phyloP scores from a whole-genome alignment of 75 land plant genomes.

The Selaginella tamariscina region DNA sequence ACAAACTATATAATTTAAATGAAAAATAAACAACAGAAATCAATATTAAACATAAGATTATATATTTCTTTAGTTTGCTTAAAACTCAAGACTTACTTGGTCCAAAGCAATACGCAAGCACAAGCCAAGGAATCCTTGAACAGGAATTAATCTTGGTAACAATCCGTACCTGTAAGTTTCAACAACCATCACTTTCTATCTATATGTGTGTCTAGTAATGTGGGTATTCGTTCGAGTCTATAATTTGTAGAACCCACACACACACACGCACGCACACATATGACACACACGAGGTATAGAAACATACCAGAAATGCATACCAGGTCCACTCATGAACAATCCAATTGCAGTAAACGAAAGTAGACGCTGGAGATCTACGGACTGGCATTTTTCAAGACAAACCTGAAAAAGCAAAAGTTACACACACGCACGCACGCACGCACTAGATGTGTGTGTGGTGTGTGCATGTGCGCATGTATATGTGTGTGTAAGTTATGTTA shows the following conservation, averaged over 20 bases:
- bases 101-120: slow-evolving; percentile 25
- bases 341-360: slow-evolving; percentile 31
- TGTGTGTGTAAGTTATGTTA: not conserved
- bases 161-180: slow-evolving; percentile 20
- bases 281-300: slow-evolving; percentile 5
- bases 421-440: not conserved
- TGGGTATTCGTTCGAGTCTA: too few species aligned
- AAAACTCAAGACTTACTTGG: slow-evolving; percentile 16
- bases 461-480: not conserved
- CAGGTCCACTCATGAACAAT: slow-evolving; percentile 32
- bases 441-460: not conserved
- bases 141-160: slow-evolving; percentile 20
- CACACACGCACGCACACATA: not conserved
- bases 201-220: too few species aligned
- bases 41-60: too few species aligned
- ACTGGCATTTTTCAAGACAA: slow-evolving; percentile 16
- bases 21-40: too few species aligned
- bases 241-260: not conserved
- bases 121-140: slow-evolving; percentile 26
- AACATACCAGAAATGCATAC: slow-evolving; percentile 26
- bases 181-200: too few species aligned
- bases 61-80: too few species aligned
- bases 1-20: slow-evolving; percentile 22
- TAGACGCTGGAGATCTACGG: slow-evolving; percentile 20
- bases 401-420: slow-evolving; percentile 14